phyloP scores from a whole-genome alignment of 192 early-diverging fungal genomes.

The Phycomyces blakesleeanus region DNA sequence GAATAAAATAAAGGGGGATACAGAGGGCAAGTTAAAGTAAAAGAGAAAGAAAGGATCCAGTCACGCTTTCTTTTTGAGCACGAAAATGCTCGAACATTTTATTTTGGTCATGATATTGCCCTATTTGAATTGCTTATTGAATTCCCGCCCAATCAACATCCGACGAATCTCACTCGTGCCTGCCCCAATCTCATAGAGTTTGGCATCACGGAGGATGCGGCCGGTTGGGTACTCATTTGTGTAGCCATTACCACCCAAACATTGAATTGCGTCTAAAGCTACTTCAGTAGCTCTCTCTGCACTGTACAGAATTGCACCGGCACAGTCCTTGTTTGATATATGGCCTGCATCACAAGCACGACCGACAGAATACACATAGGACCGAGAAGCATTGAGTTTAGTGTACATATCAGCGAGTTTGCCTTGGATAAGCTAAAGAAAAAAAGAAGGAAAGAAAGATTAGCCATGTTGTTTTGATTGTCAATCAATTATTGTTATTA shows the following conservation, averaged over 20 bases:
- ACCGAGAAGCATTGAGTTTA: slow-evolving; percentile 85
- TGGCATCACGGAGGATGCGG: slow-evolving; percentile 86
- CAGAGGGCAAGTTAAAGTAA: neutral
- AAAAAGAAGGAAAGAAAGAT: slow-evolving; percentile 2
- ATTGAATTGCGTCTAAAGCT: slow-evolving; percentile 91
- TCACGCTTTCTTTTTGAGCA: slow-evolving; percentile 11
- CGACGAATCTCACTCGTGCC: slow-evolving; percentile 92
- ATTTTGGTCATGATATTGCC: slow-evolving; percentile 4
- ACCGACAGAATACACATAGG: slow-evolving; percentile 89
- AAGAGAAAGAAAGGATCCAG: neutral
- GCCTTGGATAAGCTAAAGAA: slow-evolving; percentile 71
- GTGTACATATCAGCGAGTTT: slow-evolving; percentile 98
- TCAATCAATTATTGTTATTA: neutral
- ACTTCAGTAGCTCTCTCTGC: slow-evolving; percentile 93
- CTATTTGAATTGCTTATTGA: slow-evolving; percentile 63
- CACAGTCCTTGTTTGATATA: slow-evolving; percentile 86
- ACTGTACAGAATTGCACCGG: slow-evolving; percentile 89
- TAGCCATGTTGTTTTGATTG: no score
- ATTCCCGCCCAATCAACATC: slow-evolving; percentile 84
- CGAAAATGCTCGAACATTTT: slow-evolving; percentile 4
- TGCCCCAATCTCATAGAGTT: slow-evolving; percentile 96
- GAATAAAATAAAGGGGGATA: neutral
- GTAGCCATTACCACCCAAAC: slow-evolving; percentile 93
- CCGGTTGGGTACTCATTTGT: slow-evolving; percentile 90
- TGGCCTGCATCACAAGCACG: slow-evolving; percentile 80